Base-by-base conservation (phyloP, 768 basidiomycete genomes). In the Atractiella rhizophila region DNA sequence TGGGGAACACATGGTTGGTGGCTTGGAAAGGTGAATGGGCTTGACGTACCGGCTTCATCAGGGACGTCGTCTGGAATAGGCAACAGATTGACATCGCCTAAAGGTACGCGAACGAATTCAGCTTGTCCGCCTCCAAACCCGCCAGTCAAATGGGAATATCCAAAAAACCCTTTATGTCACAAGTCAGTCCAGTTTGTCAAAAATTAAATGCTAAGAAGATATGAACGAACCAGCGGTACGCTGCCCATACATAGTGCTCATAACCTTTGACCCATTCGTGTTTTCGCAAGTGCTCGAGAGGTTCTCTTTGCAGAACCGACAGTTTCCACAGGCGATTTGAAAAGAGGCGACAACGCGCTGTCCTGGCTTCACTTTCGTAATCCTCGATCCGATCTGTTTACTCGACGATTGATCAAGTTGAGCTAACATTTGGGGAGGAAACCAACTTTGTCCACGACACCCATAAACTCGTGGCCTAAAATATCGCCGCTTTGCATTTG, bases 331-430 rank as follows among this genome's bases (percentile, higher is more conserved):
- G 3, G 35, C 52, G 28, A 54, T 30, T 40, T 54, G 74, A 68
- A 79, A 79, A 2, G 70, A 71, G 0, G 69, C 66, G n/a, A 79
- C 76, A 40, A 78, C 76, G 19, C 75, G 67, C 50, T 79, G 69
- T 16, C 76, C 77, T 11, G 62, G 48, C 24, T 65, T 59, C 43
- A 76, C 57, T 35, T 70, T 68, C 28, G 57, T 68, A n/a, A 78
- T 71, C 40, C 63, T 67, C 0, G 69, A 65, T 0, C 76, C 76
- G 27, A 76, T 60, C 39, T 20, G 29, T 30, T 30, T 16, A 16
- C 29, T 12, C 29, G 29, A 12, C 29, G 2, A 2, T 20, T n/a
- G n/a, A n/a, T n/a, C n/a, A n/a, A n/a, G n/a, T n/a, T n/a, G n/a
- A n/a, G n/a, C n/a, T n/a, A n/a, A n/a, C n/a, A n/a, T n/a, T n/a